phyloP scores from a whole-genome alignment of 1,139 yeast species.

The Geotrichum australiense region DNA sequence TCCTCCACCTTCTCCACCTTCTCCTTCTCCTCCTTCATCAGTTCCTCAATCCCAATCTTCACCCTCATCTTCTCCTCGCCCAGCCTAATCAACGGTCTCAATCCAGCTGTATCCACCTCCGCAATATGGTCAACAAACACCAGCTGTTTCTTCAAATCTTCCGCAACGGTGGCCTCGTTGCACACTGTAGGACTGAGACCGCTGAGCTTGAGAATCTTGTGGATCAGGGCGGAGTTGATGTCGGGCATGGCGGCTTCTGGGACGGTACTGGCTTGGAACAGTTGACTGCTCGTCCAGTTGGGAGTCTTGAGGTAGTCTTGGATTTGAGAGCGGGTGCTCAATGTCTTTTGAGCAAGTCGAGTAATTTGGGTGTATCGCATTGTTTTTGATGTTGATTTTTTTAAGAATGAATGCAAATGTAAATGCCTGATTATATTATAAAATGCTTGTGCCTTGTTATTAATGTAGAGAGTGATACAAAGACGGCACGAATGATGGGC shows the following conservation, averaged over 20 bases:
- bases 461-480: no score
- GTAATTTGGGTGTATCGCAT: no score
- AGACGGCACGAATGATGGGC: no score
- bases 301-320: slow-evolving; percentile 22
- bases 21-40: slow-evolving; percentile 9
- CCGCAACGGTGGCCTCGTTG: slow-evolving; percentile 22
- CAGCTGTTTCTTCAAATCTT: slow-evolving; percentile 32
- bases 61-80: slow-evolving; percentile 21
- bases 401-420: no score
- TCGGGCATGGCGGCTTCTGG: slow-evolving; percentile 16
- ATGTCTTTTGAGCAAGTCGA: slow-evolving; percentile 14
- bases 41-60: slow-evolving; percentile 7
- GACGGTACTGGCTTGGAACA: slow-evolving; percentile 14
- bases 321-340: slow-evolving; percentile 20
- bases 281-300: slow-evolving; percentile 28
- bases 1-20: slow-evolving; percentile 17
- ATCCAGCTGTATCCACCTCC: slow-evolving; percentile 30
- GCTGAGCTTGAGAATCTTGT: slow-evolving; percentile 28
- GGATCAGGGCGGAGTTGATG: slow-evolving; percentile 22
- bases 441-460: no score
- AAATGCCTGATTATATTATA: no score
- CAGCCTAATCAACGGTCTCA: slow-evolving; percentile 32
- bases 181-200: slow-evolving; percentile 24
- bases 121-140: slow-evolving; percentile 34
- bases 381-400: no score